Evolutionary conservation across 345 rosid genomes (phyloP), one percentile per base, ranked within the genome.

Genomic region (rapeseed (Brassica napus)): DNA sequence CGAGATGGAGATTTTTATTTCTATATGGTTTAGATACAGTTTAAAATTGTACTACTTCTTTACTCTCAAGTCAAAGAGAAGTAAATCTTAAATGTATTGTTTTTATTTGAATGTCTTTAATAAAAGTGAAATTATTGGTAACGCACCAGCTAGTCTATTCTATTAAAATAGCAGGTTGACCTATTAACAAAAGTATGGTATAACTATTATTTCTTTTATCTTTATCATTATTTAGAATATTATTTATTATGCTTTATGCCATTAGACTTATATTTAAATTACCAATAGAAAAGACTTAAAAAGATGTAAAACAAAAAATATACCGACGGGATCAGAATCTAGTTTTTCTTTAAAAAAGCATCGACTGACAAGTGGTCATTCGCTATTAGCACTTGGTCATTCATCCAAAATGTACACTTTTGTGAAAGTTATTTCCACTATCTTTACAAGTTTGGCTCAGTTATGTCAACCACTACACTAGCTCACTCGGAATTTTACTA

Each of bases 1-100:
- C 79, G 47, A 79, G 35, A 62, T 74, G 47, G 54, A 59, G 24
- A 15, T 54, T 54, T 54, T 15, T 32, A 26, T 37, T 37, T 4
- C 9, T 28, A 18, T 18, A 5, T n/a, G 1, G 73, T 42, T 68
- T 28, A 58, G 42, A 23, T 67, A 37, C 11, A 23, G 23, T 55
- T 66, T 4, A 28, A 54, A 15, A 15, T 54, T 54, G 60, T 54
- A 54, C 2, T 54, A 54, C 2, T 54, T 54, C 59, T 54, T 54
- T 15, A 54, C 23, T 6, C 21, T 49, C 55, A n/a, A 49, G 7
- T 49, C 24, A 6, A 15, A 54, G 59, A 54, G 59, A 15, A 54
- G 59, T 16, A 5, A 54, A 54, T 54, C 59, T 54, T 54, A 15
- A 15, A 6, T 54, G 59, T 15, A 54, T 49, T 54, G 59, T 54